These are phyloP conservation scores for Boechera divaricarpa DNA, from an alignment of 345 rosid species.

Conservation along the genomic window DNA sequence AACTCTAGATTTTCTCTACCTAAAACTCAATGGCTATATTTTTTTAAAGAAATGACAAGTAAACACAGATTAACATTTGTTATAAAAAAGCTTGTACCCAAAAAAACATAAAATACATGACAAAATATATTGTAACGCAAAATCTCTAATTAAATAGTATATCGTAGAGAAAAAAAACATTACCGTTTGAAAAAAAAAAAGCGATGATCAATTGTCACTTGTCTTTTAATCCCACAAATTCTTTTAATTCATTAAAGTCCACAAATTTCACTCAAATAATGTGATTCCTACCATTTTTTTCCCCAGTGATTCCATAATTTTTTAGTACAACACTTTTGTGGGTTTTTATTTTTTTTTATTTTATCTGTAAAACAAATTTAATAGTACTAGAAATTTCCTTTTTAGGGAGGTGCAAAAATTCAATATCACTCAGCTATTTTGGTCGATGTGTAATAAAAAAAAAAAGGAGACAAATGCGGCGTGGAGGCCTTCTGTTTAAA, in stretches of 20 bases:
- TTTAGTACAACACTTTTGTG: not conserved
- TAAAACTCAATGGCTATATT: too few species aligned
- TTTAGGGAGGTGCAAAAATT: not conserved
- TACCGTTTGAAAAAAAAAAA: too few species aligned
- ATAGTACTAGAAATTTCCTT: not conserved
- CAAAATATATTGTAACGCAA: too few species aligned
- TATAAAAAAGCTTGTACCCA: too few species aligned
- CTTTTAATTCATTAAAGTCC: not conserved
- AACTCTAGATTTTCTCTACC: too few species aligned
- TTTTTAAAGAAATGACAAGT: too few species aligned
- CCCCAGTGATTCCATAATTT: not conserved
- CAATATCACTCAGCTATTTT: constrained; percentile 9
- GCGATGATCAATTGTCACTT: not conserved
- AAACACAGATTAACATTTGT: too few species aligned
- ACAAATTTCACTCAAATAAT: not conserved
- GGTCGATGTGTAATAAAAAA: constrained; percentile 20
- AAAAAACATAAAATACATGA: too few species aligned
- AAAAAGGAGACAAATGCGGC: constrained; percentile 37
- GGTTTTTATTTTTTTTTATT: not conserved
- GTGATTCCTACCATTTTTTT: not conserved
- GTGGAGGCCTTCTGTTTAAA: constrained; percentile 30
- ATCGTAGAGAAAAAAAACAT: too few species aligned
- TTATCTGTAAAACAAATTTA: not conserved
- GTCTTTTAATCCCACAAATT: not conserved
- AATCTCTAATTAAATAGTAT: too few species aligned